Percentiles rank a stretch among this genome's conserved stretches.
Evolutionary conservation across 345 rosid species (phyloP).

Genomic region (Fremontodendron californicum): DNA sequence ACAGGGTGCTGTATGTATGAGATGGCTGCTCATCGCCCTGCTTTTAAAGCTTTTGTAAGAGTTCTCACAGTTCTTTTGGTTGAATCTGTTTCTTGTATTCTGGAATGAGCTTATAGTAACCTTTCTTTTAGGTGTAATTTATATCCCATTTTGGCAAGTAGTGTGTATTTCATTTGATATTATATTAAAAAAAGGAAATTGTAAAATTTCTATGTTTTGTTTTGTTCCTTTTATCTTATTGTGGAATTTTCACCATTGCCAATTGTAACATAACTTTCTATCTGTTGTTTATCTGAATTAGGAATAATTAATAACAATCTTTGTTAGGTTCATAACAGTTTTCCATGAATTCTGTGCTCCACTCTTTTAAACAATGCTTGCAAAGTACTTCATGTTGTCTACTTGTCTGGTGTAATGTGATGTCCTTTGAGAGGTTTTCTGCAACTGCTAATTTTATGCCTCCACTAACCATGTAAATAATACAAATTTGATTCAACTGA

Average conservation of each 20-base stretch:
- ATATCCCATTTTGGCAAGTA: neutral
- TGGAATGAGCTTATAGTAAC: neutral
- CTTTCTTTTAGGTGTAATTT: neutral
- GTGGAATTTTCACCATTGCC: neutral
- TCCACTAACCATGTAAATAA: neutral
- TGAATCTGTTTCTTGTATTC: neutral
- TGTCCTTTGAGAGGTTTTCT: slow-evolving; percentile 11
- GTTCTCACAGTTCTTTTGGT: slow-evolving; percentile 15
- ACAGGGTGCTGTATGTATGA: slow-evolving; percentile 97
- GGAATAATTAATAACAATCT: neutral
- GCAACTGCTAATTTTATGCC: slow-evolving; percentile 1
- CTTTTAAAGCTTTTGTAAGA: slow-evolving; percentile 98
- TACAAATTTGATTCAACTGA: slow-evolving; percentile 13
- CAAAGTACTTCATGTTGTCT: neutral
- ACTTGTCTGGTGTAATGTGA: neutral
- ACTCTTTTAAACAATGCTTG: neutral
- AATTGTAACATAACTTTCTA: neutral
- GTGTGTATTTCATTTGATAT: neutral
- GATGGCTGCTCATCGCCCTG: slow-evolving; percentile 98
- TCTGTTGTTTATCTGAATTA: neutral
- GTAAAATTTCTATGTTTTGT: neutral
- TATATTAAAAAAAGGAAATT: neutral
- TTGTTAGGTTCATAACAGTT: neutral
- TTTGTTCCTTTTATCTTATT: neutral
- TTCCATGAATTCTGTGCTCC: neutral